Conservation (phyloP, 1,139 yeast species). For the Scheffersomyces segobiensis region DNA sequence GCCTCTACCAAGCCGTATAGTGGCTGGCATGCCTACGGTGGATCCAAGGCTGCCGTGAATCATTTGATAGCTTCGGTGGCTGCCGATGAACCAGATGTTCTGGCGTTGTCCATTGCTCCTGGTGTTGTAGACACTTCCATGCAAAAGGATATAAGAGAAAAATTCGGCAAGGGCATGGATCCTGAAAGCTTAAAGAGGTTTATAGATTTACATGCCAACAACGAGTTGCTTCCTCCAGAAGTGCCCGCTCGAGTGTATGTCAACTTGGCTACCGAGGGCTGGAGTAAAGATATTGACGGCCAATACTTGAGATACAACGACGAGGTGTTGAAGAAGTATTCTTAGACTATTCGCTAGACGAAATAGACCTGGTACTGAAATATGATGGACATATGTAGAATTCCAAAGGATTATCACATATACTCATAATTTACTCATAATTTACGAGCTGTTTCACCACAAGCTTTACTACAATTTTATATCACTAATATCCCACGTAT, state of each 20-base stretch:
- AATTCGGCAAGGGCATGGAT: conserved; percentile 57
- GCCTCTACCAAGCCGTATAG: conserved; percentile 62
- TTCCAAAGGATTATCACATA: not conserved
- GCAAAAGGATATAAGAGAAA: conserved; percentile 76
- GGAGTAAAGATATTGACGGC: conserved; percentile 59
- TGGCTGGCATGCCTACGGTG: conserved; percentile 91
- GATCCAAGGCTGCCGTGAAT: conserved; percentile 87
- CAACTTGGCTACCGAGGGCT: conserved; percentile 60
- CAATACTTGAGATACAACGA: conserved; percentile 63
- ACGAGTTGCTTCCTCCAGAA: conserved; percentile 59
- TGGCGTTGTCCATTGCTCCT: conserved; percentile 77
- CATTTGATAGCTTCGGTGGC: conserved; percentile 68
- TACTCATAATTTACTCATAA: not conserved
- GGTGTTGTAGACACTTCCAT: conserved; percentile 90
- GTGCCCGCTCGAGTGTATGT: conserved; percentile 73
- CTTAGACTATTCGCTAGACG: not conserved
- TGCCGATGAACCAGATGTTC: conserved; percentile 61
- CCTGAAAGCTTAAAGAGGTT: conserved; percentile 58
- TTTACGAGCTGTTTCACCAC: not conserved
- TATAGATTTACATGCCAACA: conserved; percentile 54
- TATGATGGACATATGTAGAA: not conserved
- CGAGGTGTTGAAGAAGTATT: conserved; percentile 23
- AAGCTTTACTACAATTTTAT: too few relatives aligned
- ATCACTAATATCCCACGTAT: not conserved
- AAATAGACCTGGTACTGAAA: not conserved